Evolutionary conservation across 768 basidiomycete species (phyloP), one percentile per base, ranked within the genome.

Genomic region (Tylopilus rubrobrunneus): DNA sequence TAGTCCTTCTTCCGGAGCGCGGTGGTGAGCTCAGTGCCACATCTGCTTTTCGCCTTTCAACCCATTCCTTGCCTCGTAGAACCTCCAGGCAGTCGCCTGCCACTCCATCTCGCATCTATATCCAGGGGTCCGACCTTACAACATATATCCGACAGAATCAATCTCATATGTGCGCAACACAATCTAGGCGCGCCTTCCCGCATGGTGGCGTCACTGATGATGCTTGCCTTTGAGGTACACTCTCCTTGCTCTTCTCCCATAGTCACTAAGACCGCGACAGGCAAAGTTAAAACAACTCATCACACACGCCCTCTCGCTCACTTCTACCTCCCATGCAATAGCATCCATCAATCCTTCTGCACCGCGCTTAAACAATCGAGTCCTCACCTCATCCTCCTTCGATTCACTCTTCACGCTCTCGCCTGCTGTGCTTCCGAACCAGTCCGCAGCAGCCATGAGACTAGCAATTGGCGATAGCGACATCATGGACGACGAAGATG

Each of bases 221-320:
- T 84, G 68, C 78, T 89, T 45, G 89, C 89, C 2, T 86, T 84
- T 61, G 89, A 92, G 76, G 88, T 87, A 41, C n/a, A 55, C 10
- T 73, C 66, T 45, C 23, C 12, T 19, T 29, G 7, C 12, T 25
- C 48, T 29, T 25, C 21, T 34, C 28, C 17, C 10, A 19, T 10
- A 14, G 8, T 25, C 1, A 50, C 56, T 53, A 31, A 53, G 25
- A 4, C 45, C 28, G 3, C 37, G 33, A 15, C 56, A 90, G 88
- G 87, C 87, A 17, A 89, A 89, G 65, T 76, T 92, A 5, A 92
- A 92, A 64, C 87, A 91, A 53, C 79, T 92, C 27, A 86, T 92
- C 58, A 88, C 85, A 1, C 87, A 87, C 60, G 87, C 89, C 5
- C 69, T 92, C 29, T 85, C 88, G 3, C 73, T 91, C 10, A 90